Base-by-base conservation (phyloP, 495 filamentous ascomycete species). In the Geoglossum glabrum region DNA sequence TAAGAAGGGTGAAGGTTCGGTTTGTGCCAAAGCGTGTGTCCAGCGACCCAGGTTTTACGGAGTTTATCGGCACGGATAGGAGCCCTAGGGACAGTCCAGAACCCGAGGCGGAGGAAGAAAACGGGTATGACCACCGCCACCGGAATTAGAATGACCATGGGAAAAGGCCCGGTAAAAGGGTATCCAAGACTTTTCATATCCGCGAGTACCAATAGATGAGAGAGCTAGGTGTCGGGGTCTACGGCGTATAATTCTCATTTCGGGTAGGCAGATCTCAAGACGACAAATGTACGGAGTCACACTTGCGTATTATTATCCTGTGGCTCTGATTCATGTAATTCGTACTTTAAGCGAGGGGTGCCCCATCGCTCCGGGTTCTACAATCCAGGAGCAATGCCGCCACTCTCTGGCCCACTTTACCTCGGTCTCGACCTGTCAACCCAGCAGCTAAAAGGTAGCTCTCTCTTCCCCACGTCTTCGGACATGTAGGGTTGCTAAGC, bases 341-440 rank as follows among this genome's bases (percentile, higher is more conserved):
- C 43, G 15, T 47, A 23, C 43, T n/a, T 5, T 47, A 47, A 47
- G 43, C 43, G 43, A 47, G 19, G 19, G 43, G 17, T 47, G n/a
- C n/a, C n/a, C n/a, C n/a, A 8, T 7, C 3, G 36, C 17, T 2
- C 10, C 36, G 13, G 13, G 5, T 56, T 40, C 28, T 21, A 27
- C 54, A 23, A 56, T 30, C 11, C 23, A 3, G 33, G 38, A 40
- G 43, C 17, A 17, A 33, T 50, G 34, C 6, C 38, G 23, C 54
- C 55, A 28, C n/a, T n/a, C n/a, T 55, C 33, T 54, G 72, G 70
- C 19, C 82, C 86, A 15, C 73, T 93, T 57, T 96, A 95, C 62
- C 76, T 96, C 58, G 90, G 90, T 45, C 90, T 96, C 67, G 90
- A 98, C 69, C 84, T 98, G 50, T 95, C 89, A 27, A 97, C 92